phyloP scores from a whole-genome alignment of 116 monocot species.

The Zostera marina region DNA sequence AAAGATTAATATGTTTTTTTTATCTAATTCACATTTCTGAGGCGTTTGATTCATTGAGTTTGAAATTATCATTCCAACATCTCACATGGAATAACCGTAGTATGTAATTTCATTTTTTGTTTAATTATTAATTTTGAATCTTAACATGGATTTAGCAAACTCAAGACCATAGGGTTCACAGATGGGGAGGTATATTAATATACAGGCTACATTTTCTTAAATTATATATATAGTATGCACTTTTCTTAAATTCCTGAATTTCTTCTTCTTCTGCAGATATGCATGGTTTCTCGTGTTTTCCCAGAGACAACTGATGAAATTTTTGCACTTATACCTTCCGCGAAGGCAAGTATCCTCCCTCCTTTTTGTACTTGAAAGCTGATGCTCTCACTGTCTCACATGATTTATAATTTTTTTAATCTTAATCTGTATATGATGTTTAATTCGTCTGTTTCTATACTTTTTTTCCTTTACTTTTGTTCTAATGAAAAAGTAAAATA shows the following conservation, averaged over 20 bases:
- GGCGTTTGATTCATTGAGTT: too few relatives aligned
- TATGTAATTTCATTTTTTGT: too few relatives aligned
- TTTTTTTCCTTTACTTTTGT: too few relatives aligned
- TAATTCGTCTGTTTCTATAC: neutral
- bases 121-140: neutral
- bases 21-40: too few relatives aligned
- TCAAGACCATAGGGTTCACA: conserved; percentile 32
- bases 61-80: too few relatives aligned
- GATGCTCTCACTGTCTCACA: neutral
- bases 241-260: neutral
- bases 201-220: conserved; percentile 6
- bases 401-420: neutral
- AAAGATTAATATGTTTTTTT: too few relatives aligned
- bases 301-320: conserved; percentile 65
- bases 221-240: neutral
- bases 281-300: conserved; percentile 69
- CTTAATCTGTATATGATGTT: neutral
- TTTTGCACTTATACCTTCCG: conserved; percentile 75
- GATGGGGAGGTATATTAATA: conserved; percentile 52
- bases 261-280: conserved; percentile 33
- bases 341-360: conserved; percentile 35
- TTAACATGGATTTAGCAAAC: conserved; percentile 37
- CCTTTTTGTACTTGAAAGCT: neutral
- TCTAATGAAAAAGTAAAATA: too few relatives aligned
- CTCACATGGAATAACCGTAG: too few relatives aligned